These are phyloP conservation scores for Cladosporium sp. DNA, from an alignment of 2,329 filamentous ascomycete genomes.

Conservation along the genomic window DNA sequence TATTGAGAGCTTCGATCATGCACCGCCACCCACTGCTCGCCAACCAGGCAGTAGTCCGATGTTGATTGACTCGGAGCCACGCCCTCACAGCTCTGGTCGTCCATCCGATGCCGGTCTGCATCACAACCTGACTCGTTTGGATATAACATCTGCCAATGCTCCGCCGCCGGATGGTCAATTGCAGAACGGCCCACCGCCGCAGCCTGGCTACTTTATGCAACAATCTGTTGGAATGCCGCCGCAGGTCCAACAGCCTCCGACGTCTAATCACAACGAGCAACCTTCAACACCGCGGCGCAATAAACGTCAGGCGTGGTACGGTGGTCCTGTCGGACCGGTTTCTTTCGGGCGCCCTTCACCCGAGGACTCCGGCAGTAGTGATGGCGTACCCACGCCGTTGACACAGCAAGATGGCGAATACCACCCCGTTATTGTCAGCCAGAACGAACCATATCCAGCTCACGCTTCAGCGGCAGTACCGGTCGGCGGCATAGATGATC, in stretches of 20 bases:
- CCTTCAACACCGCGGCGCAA: constrained; percentile 52
- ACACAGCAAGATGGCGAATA: constrained; percentile 46
- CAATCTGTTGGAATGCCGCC: constrained; percentile 3
- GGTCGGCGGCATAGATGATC: constrained; percentile 32
- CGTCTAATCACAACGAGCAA: constrained; percentile 25
- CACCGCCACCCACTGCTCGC: constrained; percentile 54
- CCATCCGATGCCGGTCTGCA: constrained; percentile 58
- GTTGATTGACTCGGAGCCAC: constrained; percentile 56
- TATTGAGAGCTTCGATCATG: constrained; percentile 85
- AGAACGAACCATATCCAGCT: constrained; percentile 30
- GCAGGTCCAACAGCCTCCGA: neutral
- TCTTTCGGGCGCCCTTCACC: constrained; percentile 45
- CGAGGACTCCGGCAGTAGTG: constrained; percentile 52
- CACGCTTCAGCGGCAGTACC: constrained; percentile 4
- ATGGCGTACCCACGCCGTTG: constrained; percentile 49
- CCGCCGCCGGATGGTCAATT: constrained; percentile 27
- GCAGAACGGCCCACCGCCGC: neutral
- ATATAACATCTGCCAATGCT: constrained; percentile 50
- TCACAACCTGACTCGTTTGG: constrained; percentile 60
- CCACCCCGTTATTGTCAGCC: constrained; percentile 49
- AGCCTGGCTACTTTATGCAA: constrained; percentile 6
- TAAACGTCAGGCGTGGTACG: constrained; percentile 70
- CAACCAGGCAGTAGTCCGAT: constrained; percentile 68
- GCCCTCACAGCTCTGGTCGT: constrained; percentile 37
- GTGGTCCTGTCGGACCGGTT: constrained; percentile 42